Base-by-base conservation (phyloP, 306 rosid species). In the Begonia loranthoides region DNA sequence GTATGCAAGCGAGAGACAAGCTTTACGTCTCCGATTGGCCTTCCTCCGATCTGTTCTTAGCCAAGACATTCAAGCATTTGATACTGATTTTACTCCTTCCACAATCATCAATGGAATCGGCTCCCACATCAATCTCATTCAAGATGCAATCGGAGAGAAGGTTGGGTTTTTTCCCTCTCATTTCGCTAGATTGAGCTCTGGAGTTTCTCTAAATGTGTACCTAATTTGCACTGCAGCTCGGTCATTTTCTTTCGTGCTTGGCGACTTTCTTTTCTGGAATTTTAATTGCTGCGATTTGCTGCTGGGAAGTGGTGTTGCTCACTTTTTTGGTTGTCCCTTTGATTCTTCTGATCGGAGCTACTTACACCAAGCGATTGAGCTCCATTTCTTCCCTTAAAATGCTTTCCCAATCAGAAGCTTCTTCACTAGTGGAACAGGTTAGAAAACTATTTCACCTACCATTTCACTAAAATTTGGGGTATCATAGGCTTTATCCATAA, bases 111-210 rank as follows among this genome's bases (percentile, higher is more conserved):
- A 62, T 45, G 96, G 94, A 66, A 78, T 83, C 11, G 78, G 85
- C 70, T 66, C 66, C 10, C 85, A 87, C 61, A 80, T 81, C 73
- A 83, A 70, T 63, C 63, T 80, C 66, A 80, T 83, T 56, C 96
- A 80, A 44, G 87, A 80, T 57, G 96, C 92, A 17, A 83, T 83
- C 17, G 94, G 96, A 45, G 94, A 87, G 59, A 87, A 74, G 94
- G 85, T 87, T 55, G 6, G 17, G 17, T 71, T 8, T 3, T 13
- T 49, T 39, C 39, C 39, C n/a, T 52, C 52, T 51, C 38, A 15
- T 2, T 15, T 14, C 5, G 36, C 12, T 4, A 28, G 9, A 28
- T 28, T 28, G 8, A 7, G 4, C 36, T 5, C 8, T 7, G 36
- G 9, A 8, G 36, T 5, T 28, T 28, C 8, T 28, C 36, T 28